Evolutionary conservation across 192 early-diverging fungal genomes (phyloP).

Genomic region (Backusella sp.): DNA sequence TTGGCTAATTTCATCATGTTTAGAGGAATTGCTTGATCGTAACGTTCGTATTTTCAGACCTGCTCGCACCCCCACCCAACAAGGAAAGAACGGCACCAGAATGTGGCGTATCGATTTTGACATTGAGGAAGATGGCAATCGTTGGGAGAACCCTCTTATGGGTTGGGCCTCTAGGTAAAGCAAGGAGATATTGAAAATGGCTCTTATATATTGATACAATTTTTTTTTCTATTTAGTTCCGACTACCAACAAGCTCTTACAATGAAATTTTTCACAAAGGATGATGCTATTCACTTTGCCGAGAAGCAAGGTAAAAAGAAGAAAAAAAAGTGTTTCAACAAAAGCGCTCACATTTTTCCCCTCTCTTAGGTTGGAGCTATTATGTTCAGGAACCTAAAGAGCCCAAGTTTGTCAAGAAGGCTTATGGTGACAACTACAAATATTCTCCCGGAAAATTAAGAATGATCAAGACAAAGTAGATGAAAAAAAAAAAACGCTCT

Average conservation of each 20-base stretch:
- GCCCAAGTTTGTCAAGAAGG: conserved; percentile 73
- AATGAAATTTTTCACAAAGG: conserved; percentile 82
- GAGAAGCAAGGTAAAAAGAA: conserved; percentile 73
- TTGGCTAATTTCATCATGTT: no score
- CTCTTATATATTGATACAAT: background rate
- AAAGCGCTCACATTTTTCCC: background rate
- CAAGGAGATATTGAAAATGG: background rate
- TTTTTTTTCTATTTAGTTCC: conserved; percentile 46
- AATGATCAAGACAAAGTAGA: conserved; percentile 84
- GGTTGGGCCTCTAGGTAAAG: conserved; percentile 86
- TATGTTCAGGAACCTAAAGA: conserved; percentile 91
- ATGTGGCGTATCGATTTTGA: conserved; percentile 94
- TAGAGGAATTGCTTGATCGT: conserved; percentile 42
- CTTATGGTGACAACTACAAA: conserved; percentile 92
- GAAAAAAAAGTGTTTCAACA: background rate
- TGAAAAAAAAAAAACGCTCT: background rate
- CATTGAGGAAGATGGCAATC: conserved; percentile 65
- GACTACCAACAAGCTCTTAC: conserved; percentile 81
- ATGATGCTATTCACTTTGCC: conserved; percentile 92
- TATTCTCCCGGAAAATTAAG: conserved; percentile 78
- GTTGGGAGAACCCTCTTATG: conserved; percentile 94
- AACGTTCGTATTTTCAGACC: conserved; percentile 86
- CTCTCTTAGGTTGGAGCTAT: conserved; percentile 71
- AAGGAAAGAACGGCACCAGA: conserved; percentile 72
- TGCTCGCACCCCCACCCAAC: conserved; percentile 83